Base-by-base conservation (phyloP, 495 filamentous ascomycete genomes). In the Umbilicaria muhlenbergii region DNA sequence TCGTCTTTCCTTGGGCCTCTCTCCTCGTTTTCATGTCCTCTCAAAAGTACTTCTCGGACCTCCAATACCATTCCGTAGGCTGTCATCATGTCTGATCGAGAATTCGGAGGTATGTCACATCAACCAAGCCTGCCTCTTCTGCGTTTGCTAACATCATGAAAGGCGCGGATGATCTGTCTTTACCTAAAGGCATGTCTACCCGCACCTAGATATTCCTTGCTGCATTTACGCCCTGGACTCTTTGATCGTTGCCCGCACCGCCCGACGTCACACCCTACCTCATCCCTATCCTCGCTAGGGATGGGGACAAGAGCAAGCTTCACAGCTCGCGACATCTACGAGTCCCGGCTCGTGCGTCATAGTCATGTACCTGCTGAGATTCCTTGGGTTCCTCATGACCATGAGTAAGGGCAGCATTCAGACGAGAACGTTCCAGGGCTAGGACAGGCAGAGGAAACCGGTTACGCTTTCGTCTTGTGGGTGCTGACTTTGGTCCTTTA, bases 131-230 rank as follows among this genome's bases (percentile, higher is more conserved):
- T 57, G 53, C 44, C 45, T 6, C 36, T 10, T 28, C 24, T 7
- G 60, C 49, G 34, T 8, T 48, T 49, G 32, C 28, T 34, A 39
- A 21, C 39, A 43, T 32, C 15, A 40, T 11, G 32, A 43, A 52
- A 89, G 85, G 73, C 51, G 87, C 76, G 60, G 91, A 96, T 56
- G 91, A 98, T 55, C 70, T 96, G 53, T 94, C 87, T 41, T 74
- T 98, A 36, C 91, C 91, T 14, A 98, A 98, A 71, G 83, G 84
- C 86, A 70, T 49, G 66, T 57, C 21, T 28, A 39, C 18, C 10
- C 35, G 12, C 17, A 31, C 3, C 19, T 2, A 21, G 19, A 6
- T 6, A 6, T 28, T 14, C 15, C 15, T 41, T 28, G 15, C 36
- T 31, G 38, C 38, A 32, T 0, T 24, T 47, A n/a, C 16, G 17